A percentile compares a stretch with the other conserved stretches of the same genome.
Conservation (phyloP, 495 filamentous ascomycete genomes). For the Oleoguttula mirabilis region DNA sequence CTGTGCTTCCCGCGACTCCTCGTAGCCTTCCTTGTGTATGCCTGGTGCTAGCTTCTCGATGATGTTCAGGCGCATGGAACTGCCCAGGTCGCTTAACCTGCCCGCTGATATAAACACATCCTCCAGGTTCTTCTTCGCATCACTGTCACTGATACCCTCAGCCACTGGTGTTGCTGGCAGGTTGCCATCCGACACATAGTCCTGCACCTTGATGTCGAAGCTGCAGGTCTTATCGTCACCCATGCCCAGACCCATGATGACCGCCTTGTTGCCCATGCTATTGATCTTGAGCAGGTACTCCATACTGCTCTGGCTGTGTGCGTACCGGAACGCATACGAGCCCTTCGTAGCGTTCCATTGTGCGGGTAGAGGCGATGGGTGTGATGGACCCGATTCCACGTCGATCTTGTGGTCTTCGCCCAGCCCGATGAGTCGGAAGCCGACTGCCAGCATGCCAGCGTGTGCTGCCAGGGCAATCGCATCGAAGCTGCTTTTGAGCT, state of each 20-base stretch:
- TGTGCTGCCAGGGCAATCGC: constrained; percentile 76
- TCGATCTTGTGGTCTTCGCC: constrained; percentile 63
- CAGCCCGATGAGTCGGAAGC: constrained; percentile 72
- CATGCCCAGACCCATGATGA: constrained; percentile 65
- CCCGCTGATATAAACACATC: constrained; percentile 61
- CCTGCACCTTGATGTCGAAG: constrained; percentile 61
- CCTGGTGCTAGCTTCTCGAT: constrained; percentile 69
- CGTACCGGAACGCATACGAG: constrained; percentile 73
- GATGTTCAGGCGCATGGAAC: constrained; percentile 58
- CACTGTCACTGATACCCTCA: constrained; percentile 15
- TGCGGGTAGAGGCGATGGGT: constrained; percentile 47
- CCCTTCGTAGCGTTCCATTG: constrained; percentile 63
- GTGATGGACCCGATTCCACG: constrained; percentile 34
- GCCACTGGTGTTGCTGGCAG: constrained; percentile 38
- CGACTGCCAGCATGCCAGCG: constrained; percentile 67
- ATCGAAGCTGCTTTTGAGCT: constrained; percentile 68
- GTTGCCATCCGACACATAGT: constrained; percentile 58
- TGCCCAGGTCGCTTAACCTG: constrained; percentile 55
- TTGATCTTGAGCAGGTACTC: constrained; percentile 70
- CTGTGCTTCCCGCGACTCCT: constrained; percentile 34
- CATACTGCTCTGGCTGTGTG: constrained; percentile 78
- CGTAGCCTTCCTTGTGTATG: constrained; percentile 63
- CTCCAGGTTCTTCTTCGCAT: constrained; percentile 37
- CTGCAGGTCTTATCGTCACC: constrained; percentile 70
- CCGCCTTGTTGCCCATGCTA: constrained; percentile 70